phyloP scores from a whole-genome alignment of 2,329 filamentous ascomycete species.

The Dactylellina drechsleri region DNA sequence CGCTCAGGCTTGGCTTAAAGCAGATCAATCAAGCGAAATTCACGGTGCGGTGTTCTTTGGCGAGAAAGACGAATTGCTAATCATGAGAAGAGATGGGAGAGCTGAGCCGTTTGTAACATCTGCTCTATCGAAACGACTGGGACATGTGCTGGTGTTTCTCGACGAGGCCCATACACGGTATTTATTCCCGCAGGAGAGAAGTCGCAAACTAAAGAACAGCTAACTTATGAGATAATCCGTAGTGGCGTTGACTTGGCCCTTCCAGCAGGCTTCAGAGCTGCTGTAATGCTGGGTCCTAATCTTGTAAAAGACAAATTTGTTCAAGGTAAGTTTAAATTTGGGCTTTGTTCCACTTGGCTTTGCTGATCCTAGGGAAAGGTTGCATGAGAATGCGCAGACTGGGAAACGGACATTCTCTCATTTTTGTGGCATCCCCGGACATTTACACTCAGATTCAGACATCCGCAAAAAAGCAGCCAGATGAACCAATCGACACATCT shows the following conservation, averaged over 20 bases:
- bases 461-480: neutral
- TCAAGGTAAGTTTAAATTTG: conserved; percentile 67
- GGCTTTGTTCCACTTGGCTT: too few relatives aligned
- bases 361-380: neutral
- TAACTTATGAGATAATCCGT: too few relatives aligned
- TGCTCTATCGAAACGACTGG: conserved; percentile 68
- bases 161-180: conserved; percentile 78
- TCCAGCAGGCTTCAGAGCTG: conserved; percentile 17
- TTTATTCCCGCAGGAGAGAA: too few relatives aligned
- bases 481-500: conserved; percentile 62
- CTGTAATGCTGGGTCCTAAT: conserved; percentile 72
- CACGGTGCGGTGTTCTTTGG: conserved; percentile 69
- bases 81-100: conserved; percentile 64
- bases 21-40: neutral
- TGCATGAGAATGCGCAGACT: conserved; percentile 76
- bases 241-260: conserved; percentile 36
- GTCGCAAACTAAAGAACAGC: too few relatives aligned
- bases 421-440: conserved; percentile 66
- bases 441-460: conserved; percentile 68
- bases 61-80: conserved; percentile 67
- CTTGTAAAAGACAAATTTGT: conserved; percentile 75
- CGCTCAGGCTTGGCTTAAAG: conserved; percentile 67
- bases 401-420: conserved; percentile 72
- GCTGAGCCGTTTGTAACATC: conserved; percentile 69
- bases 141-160: conserved; percentile 73